Percentiles rank a stretch among this genome's conserved stretches.
phyloP scores from a whole-genome alignment of 768 basidiomycete species.

The Saitozyma sp. region DNA sequence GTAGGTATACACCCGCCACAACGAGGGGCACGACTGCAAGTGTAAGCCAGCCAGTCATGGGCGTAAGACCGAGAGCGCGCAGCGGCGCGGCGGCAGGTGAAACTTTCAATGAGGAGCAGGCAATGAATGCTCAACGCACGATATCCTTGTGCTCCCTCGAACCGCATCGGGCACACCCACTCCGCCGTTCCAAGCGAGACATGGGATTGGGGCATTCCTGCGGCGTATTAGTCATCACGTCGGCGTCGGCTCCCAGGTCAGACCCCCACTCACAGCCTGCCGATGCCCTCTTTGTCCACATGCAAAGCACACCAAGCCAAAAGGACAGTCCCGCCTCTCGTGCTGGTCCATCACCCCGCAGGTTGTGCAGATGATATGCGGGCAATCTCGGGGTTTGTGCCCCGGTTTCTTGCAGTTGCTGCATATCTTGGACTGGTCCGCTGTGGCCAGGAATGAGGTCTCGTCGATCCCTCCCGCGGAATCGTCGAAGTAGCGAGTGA shows the following conservation, averaged over 20 bases:
- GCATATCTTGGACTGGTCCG: slow-evolving; percentile 38
- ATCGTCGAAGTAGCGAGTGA: slow-evolving; percentile 37
- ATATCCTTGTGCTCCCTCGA: slow-evolving; percentile 36
- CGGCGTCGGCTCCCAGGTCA: no score
- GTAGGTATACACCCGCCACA: slow-evolving; percentile 45
- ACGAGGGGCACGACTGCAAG: slow-evolving; percentile 31
- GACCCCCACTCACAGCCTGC: slow-evolving; percentile 9
- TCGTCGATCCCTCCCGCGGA: slow-evolving; percentile 13
- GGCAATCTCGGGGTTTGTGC: slow-evolving; percentile 32
- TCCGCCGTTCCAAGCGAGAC: slow-evolving; percentile 8
- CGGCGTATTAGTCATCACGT: no score
- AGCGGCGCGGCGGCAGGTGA: no score
- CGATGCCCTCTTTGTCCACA: slow-evolving; percentile 41
- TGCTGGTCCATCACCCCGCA: slow-evolving; percentile 44
- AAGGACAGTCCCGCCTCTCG: slow-evolving; percentile 41
- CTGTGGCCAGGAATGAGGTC: slow-evolving; percentile 42
- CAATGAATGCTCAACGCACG: slow-evolving; percentile 15
- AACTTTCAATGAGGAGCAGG: background rate
- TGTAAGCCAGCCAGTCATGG: background rate
- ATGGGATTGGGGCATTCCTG: slow-evolving; percentile 36
- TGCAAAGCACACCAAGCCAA: slow-evolving; percentile 40
- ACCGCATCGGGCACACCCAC: slow-evolving; percentile 40
- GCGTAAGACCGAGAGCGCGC: no score
- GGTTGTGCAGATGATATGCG: slow-evolving; percentile 37
- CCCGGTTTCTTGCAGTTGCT: slow-evolving; percentile 41